phyloP scores from a whole-genome alignment of 179 eudicot species.

The Camellia oleifera region DNA sequence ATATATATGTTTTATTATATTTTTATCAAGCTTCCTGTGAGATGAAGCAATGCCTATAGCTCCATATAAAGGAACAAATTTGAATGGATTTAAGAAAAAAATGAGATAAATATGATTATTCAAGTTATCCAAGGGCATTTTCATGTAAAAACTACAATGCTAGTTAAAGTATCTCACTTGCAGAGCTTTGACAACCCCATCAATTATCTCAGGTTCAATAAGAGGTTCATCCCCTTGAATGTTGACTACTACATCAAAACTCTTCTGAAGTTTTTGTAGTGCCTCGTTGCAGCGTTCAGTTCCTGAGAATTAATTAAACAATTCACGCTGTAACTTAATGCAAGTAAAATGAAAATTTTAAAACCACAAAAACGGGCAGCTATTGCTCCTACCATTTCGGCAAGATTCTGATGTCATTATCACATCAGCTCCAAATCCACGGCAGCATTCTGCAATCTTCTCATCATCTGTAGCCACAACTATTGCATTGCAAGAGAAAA shows the following conservation, averaged over 20 bases:
- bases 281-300: conserved; percentile 96
- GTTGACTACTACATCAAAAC: conserved; percentile 90
- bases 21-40: no score
- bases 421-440: conserved; percentile 96
- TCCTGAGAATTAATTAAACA: conserved; percentile 31
- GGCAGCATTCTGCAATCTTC: conserved; percentile 90
- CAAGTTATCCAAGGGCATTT: neutral
- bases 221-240: conserved; percentile 99
- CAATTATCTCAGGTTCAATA: conserved; percentile 91
- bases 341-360: no score
- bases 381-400: conserved; percentile 57
- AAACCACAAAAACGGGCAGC: neutral
- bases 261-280: conserved; percentile 72
- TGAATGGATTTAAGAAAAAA: neutral
- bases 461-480: conserved; percentile 99
- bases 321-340: no score
- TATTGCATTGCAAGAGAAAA: conserved; percentile 31
- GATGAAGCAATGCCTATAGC: no score
- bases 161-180: conserved; percentile 42
- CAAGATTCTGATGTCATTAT: conserved; percentile 96
- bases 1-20: no score
- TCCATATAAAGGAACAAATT: neutral
- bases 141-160: neutral
- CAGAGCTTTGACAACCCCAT: conserved; percentile 91
- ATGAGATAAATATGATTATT: neutral